A percentile compares a stretch with the other conserved stretches of the same genome.
phyloP scores from a whole-genome alignment of 1,139 yeast species.

The Yamadazyma membranifaciens region DNA sequence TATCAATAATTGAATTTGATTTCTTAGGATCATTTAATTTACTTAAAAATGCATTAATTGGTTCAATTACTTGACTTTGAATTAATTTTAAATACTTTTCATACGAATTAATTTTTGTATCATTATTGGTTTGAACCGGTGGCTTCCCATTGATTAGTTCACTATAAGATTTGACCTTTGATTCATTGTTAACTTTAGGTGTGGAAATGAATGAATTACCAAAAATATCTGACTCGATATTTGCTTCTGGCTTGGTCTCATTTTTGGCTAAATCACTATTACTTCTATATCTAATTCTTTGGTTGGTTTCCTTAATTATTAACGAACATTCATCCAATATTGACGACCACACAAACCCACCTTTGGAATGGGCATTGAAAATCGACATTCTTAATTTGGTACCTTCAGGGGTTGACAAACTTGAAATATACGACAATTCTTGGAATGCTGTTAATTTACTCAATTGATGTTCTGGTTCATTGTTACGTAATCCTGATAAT shows the following conservation, averaged over 20 bases:
- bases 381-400: conserved; percentile 50
- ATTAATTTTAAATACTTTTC: conserved; percentile 6
- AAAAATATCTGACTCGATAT: conserved; percentile 25
- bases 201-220: conserved; percentile 27
- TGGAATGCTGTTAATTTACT: conserved; percentile 71
- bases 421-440: conserved; percentile 63
- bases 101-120: background rate
- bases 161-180: conserved; percentile 11
- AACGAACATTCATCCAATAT: conserved; percentile 59
- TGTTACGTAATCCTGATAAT: conserved; percentile 63
- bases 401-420: conserved; percentile 43
- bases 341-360: conserved; percentile 53
- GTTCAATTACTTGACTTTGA: conserved; percentile 7
- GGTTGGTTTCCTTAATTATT: conserved; percentile 48
- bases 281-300: conserved; percentile 38
- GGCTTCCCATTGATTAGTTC: conserved; percentile 10
- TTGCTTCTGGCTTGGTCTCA: conserved; percentile 18
- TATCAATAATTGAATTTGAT: conserved; percentile 5
- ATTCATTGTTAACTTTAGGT: conserved; percentile 6
- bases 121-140: conserved; percentile 3
- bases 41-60: conserved; percentile 6
- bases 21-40: conserved; percentile 4
- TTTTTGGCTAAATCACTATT: conserved; percentile 31
- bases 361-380: conserved; percentile 49
- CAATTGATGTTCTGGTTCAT: conserved; percentile 47